phyloP scores from a whole-genome alignment of 2,329 filamentous ascomycete species.

The Neodidymelliopsis sp. region DNA sequence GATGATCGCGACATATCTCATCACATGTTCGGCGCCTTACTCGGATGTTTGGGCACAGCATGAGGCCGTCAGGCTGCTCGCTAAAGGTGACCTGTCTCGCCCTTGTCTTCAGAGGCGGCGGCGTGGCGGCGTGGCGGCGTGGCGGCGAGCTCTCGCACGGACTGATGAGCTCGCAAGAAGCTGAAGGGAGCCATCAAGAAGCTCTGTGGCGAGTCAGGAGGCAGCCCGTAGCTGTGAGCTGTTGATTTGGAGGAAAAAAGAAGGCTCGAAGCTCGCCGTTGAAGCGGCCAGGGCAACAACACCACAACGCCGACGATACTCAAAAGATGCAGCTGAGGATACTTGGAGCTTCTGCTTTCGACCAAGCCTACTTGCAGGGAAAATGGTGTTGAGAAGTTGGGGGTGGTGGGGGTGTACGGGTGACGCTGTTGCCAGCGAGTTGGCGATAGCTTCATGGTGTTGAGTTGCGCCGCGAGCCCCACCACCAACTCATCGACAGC shows the following conservation, averaged over 20 bases:
- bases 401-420: slow-evolving; percentile 1
- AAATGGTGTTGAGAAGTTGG: neutral
- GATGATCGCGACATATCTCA: too few species aligned
- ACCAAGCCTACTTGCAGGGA: too few species aligned
- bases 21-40: too few species aligned
- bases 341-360: neutral
- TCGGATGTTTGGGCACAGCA: too few species aligned
- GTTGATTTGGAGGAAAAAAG: neutral
- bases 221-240: neutral
- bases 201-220: neutral
- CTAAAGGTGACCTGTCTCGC: too few species aligned
- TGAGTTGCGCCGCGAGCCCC: slow-evolving; percentile 4
- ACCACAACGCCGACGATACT: neutral
- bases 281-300: neutral
- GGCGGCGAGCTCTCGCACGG: neutral
- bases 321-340: neutral
- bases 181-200: neutral
- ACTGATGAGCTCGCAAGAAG: neutral
- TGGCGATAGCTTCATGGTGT: slow-evolving; percentile 11
- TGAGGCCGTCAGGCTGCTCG: too few species aligned
- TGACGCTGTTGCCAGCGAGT: neutral
- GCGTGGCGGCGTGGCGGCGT: too few species aligned
- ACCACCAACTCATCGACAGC: neutral
- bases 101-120: neutral
- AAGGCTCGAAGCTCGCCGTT: neutral